Percentiles rank a stretch among this genome's conserved stretches.
These are phyloP conservation scores for Cenchrus americanus DNA, from an alignment of 176 grass and related monocot species.

Conservation along the genomic window DNA sequence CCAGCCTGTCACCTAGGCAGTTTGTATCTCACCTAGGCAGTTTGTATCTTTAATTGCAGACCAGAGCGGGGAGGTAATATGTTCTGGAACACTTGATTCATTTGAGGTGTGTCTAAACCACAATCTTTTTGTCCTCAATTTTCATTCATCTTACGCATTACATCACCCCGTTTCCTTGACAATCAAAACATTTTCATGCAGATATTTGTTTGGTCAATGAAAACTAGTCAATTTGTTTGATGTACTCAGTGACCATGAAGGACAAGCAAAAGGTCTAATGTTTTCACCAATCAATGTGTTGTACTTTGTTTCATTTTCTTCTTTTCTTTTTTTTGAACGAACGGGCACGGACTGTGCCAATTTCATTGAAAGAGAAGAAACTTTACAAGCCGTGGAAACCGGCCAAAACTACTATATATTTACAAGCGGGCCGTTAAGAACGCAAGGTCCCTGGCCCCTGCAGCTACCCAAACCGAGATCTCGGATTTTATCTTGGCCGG, in stretches of 20 bases:
- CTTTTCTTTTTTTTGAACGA: too few species aligned
- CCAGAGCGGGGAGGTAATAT: constrained; percentile 88
- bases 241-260: constrained; percentile 84
- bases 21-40: constrained; percentile 93
- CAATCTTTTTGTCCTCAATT: constrained; percentile 11
- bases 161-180: constrained; percentile 16
- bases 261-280: constrained; percentile 86
- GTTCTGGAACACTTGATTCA: constrained; percentile 96
- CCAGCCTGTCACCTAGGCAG: constrained; percentile 81
- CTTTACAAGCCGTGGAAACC: too few species aligned
- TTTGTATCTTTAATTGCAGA: constrained; percentile 94
- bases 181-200: constrained; percentile 34
- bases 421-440: too few species aligned
- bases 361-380: too few species aligned
- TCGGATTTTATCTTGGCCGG: too few species aligned
- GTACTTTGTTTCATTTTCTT: background rate
- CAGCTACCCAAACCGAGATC: too few species aligned
- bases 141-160: background rate
- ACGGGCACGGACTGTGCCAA: too few species aligned
- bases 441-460: too few species aligned
- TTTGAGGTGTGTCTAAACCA: constrained; percentile 70
- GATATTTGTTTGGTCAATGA: constrained; percentile 99
- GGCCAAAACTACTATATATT: too few species aligned
- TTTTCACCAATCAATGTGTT: constrained; percentile 89
- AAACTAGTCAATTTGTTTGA: constrained; percentile 93